Base-by-base conservation (phyloP, 2,329 filamentous ascomycete genomes). In the Chaetomium globosum region DNA sequence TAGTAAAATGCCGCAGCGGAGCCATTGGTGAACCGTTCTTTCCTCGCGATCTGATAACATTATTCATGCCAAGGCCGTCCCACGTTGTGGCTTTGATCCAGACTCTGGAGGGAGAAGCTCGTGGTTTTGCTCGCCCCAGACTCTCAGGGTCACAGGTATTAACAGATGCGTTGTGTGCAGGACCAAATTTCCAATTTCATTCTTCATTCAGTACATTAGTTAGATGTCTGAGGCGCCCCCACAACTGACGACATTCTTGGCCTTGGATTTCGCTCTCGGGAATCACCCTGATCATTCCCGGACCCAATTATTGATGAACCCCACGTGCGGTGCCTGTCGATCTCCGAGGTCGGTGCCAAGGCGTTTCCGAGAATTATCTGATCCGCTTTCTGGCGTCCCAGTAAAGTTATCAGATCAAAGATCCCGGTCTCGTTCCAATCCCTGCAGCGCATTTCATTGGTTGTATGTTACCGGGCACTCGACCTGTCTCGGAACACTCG, bases 381-480 rank as follows among this genome's bases (percentile, higher is more conserved):
- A 74, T 74, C 72, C 72, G 71, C 70, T 62, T 64, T 46, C 49
- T 62, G 64, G 65, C 61, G 69, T 72, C 67, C 67, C 52, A 69
- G 58, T 73, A 73, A 71, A 73, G 73, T 75, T 75, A 75, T 75
- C 74, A 70, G 74, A 75, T 75, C 74, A 73, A 73, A 73, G 67
- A 31, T 30, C 61, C 48, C 46, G 67, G 65, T 67, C 65, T 59
- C 63, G 69, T 63, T 67, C 52, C 55, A 54, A 58, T 64, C 62
- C 51, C 64, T 59, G 52, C 9, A 10, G 39, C n/a, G 12, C 28
- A 26, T 64, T 39, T 43, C 33, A 71, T 71, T 71, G 68, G 69
- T 28, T 30, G 53, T 19, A 16, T 23, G 36, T 26, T 51, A 51
- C 19, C 58, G 19, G 21, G 10, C 61, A 26, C 21, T 30, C 52